Conservation (phyloP, 2,329 filamentous ascomycete species). For the Cladorrhinum sp. region DNA sequence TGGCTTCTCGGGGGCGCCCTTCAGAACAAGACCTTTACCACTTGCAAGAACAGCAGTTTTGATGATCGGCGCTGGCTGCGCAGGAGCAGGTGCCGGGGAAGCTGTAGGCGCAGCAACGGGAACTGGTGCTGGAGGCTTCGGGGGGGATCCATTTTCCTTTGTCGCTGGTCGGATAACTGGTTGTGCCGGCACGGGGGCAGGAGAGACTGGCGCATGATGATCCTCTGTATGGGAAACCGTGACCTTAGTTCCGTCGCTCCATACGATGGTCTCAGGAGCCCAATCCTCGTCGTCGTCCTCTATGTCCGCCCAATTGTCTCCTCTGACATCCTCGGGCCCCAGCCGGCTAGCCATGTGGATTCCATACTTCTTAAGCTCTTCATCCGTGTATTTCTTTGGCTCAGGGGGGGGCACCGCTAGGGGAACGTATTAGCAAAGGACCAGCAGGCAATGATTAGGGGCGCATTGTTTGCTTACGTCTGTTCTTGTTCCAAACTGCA, state of each 20-base stretch:
- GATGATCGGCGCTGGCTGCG: constrained; percentile 36
- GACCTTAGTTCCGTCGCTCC: constrained; percentile 84
- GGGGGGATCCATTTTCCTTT: constrained; percentile 32
- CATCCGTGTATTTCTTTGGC: constrained; percentile 79
- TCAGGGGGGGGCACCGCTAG: constrained; percentile 63
- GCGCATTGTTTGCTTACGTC: constrained; percentile 54
- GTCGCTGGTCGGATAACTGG: constrained; percentile 25
- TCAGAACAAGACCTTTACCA: constrained; percentile 62
- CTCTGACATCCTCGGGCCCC: constrained; percentile 69
- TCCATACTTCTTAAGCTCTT: constrained; percentile 81
- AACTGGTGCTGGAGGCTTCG: constrained; percentile 34
- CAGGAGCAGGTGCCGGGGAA: constrained; percentile 38
- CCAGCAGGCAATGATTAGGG: neutral
- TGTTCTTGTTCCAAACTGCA: constrained; percentile 86
- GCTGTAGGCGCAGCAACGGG: neutral
- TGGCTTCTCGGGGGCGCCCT: constrained; percentile 67
- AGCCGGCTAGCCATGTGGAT: constrained; percentile 81
- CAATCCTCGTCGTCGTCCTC: constrained; percentile 87
- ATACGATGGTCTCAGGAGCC: constrained; percentile 80
- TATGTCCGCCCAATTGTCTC: constrained; percentile 86
- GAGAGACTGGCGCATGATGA: constrained; percentile 30
- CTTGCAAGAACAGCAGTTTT: constrained; percentile 48
- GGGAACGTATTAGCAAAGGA: constrained; percentile 20
- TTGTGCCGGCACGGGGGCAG: constrained; percentile 31
- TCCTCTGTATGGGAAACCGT: constrained; percentile 65